These are phyloP conservation scores for Nitzschia inconspicua DNA, from an alignment of 108 stramenopile species.

Conservation along the genomic window DNA sequence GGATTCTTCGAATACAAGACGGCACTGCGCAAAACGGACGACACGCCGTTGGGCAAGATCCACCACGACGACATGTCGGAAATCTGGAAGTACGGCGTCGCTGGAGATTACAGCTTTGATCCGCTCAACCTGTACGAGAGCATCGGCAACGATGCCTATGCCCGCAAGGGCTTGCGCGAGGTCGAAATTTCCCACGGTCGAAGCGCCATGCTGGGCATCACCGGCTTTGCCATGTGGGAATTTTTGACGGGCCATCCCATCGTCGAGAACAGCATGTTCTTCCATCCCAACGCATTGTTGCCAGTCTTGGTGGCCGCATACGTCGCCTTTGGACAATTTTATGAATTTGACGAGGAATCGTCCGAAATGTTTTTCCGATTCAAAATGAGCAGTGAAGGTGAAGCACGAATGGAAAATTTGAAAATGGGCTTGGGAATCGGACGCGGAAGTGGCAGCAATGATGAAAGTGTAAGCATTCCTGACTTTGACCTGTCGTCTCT, in stretches of 20 bases:
- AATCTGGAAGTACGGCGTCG: slow-evolving; percentile 75
- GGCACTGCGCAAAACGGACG: slow-evolving; percentile 41
- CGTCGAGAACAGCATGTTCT: slow-evolving; percentile 79
- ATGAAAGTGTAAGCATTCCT: no score
- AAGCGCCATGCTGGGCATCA: slow-evolving; percentile 77
- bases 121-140: slow-evolving; percentile 59
- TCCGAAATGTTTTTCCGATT: slow-evolving; percentile 21
- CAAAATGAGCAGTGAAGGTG: slow-evolving; percentile 29
- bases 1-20: slow-evolving; percentile 76
- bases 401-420: slow-evolving; percentile 26
- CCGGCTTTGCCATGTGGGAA: slow-evolving; percentile 70
- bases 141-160: slow-evolving; percentile 63
- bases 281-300: slow-evolving; percentile 68
- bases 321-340: slow-evolving; percentile 52
- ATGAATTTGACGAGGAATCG: slow-evolving; percentile 39
- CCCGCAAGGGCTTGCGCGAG: slow-evolving; percentile 74
- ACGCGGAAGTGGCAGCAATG: background rate
- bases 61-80: slow-evolving; percentile 65
- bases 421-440: slow-evolving; percentile 2
- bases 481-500: background rate
- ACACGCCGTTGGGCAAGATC: slow-evolving; percentile 51
- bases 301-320: slow-evolving; percentile 58
- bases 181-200: slow-evolving; percentile 80
- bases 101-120: slow-evolving; percentile 85
- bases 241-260: slow-evolving; percentile 67